Evolutionary conservation across 192 early-diverging fungal species (phyloP), one percentile per base, ranked within the genome.

Genomic region (Coemansia sp.): DNA sequence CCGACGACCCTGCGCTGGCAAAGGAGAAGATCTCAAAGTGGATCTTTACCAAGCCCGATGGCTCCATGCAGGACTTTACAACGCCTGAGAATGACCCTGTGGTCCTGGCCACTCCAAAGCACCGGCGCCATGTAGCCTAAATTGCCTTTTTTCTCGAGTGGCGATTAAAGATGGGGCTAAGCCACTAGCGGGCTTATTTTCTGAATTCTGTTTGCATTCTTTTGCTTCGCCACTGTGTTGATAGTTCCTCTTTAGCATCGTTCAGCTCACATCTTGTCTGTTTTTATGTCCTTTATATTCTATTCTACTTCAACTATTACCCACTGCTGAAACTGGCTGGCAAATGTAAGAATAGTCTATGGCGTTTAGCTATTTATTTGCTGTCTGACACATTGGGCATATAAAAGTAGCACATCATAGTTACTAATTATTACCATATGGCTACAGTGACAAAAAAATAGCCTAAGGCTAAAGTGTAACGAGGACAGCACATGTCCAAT

Each of bases 31-130:
- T 82, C 30, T 25, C 57, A 28, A 58, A 64, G 40, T 82, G 79
- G 79, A 63, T 82, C 8, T 82, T 82, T 49, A 58, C 79, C 13
- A 72, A 63, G 45, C 67, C 65, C 1, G 79, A 68, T 30, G 63
- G 63, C 8, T n/a, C 58, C 49, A 20, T 70, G 15, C 79, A 75
- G 64, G 70, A 81, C 35, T 75, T 81, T 63, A 51, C 55, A 12
- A 56, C 26, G 26, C 35, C 60, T 5, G 79, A 81, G 37, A 61
- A 72, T 1, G 70, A 79, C 26, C 61, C 77, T 2, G 70, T 81
- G 21, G 72, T 81, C 28, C 45, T 75, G 55, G 68, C 72, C 25
- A 35, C 71, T 59, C 34, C 55, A 28, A 57, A 57, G 28, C 55
- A 18, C 3, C 31, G 9, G 55, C 55, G 29, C 16, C 55, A 16